Base-by-base conservation (phyloP, 192 early-diverging fungal species). In the Helicostylum pulchrum region DNA sequence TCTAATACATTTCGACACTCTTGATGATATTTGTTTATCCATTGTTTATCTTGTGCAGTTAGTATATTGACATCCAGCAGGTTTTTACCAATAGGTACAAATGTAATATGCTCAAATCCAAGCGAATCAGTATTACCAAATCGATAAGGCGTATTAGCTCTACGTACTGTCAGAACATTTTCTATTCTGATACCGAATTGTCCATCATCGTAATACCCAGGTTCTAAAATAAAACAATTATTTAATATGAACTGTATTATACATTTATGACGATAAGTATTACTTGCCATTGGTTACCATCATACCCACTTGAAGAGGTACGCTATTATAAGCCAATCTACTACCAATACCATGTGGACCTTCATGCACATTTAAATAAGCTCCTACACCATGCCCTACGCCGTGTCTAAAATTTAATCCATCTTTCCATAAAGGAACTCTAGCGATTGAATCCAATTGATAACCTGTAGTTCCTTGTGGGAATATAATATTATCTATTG, bases 151-250 rank as follows among this genome's bases (percentile, higher is more conserved):
- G 92, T 91, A 4, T 86, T 66, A 1, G 70, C 81, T 58, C 88
- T 77, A 60, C 82, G 80, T 14, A 97, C 86, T 50, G 95, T 68
- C 60, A 95, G 78, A 20, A 96, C 86, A 73, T 94, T 96, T 76
- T 98, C 96, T 65, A 96, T 93, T 61, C 96, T 90, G 67, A 97
- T 96, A 59, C 96, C 96, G 73, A 96, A 98, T 46, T 83, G 74
- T 17, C 93, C 94, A 72, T 98, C 94, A 74, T 95, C 85, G 72
- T 98, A 98, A 81, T 91, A 98, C 1, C 96, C 96, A 11, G 96
- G 96, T 74, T 98, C 88, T 80, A 44, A 32, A 15, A 10, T 15
- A 56, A 42, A 15, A 23, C n/a, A 12, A 7, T 26, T 15, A 11
- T 14, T 65, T 47, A 2, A 54, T 21, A 9, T 7, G 26, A 26